These are phyloP conservation scores for Tinospora cordifolia DNA, from an alignment of 164 flowering plant species.

Conservation along the genomic window DNA sequence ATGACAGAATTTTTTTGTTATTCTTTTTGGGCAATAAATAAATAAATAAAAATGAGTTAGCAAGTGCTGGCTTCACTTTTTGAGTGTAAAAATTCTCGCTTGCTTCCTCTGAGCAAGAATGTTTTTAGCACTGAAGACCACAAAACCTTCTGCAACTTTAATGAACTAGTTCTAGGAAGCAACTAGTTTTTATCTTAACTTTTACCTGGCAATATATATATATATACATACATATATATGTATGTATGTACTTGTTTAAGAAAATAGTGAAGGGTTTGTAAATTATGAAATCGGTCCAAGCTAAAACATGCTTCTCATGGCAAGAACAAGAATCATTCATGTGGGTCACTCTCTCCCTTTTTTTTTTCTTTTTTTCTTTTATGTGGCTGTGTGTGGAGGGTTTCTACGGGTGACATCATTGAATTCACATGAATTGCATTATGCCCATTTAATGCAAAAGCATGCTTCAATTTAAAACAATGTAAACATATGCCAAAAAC, in stretches of 20 bases:
- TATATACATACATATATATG: too few species aligned
- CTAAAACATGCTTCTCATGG: too few species aligned
- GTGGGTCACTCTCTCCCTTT: neutral
- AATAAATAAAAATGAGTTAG: too few species aligned
- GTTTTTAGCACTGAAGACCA: slow-evolving; percentile 2
- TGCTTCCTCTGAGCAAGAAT: slow-evolving; percentile 6
- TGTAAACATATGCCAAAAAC: neutral
- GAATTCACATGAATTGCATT: neutral
- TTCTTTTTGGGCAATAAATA: neutral
- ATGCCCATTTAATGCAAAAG: neutral
- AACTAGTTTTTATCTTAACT: neutral
- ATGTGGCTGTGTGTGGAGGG: neutral
- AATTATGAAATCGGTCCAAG: too few species aligned
- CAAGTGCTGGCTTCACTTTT: slow-evolving; percentile 1
- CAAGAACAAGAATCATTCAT: neutral
- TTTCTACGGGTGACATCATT: too few species aligned
- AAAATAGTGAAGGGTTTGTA: too few species aligned
- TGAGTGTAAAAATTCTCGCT: neutral
- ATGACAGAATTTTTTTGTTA: neutral
- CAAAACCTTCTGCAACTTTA: neutral
- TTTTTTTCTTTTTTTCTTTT: neutral
- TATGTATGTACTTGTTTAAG: too few species aligned
- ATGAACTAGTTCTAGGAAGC: slow-evolving; percentile 11
- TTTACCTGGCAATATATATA: too few species aligned
- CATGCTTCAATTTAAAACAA: neutral